Base-by-base conservation (phyloP, 768 basidiomycete species). In the Hygrophorus russula region DNA sequence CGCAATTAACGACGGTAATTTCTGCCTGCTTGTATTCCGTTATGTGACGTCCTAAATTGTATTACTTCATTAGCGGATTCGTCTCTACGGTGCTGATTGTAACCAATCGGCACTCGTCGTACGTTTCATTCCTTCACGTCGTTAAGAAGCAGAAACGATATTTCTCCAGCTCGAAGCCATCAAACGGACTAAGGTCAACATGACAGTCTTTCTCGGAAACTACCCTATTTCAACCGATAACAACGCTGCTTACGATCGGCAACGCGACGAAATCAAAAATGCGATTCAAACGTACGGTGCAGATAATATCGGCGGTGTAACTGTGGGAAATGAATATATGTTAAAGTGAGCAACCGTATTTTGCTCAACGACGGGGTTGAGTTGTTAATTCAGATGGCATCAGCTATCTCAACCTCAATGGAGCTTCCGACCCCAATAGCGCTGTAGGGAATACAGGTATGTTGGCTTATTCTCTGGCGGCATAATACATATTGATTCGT, bases 281-380 rank as follows among this genome's bases (percentile, higher is more conserved):
- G 90, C 82, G 7, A 63, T 97, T 42, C 57, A 82, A 56, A 79
- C 74, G 1, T 97, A 81, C 56, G 93, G 93, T 27, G 72, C 75
- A 2, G 73, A 73, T 46, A 60, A 91, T 53, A 74, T 97, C 41
- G 66, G 64, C 0, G 94, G 94, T 7, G 55, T 97, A 31, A 92
- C 83, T 10, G 92, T 96, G 28, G 92, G 94, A 28, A 94, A 96
- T 56, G 91, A 94, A 62, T 89, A 76, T 57, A 86, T 90, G 56
- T 70, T 92, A 39, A 76, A 91, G 78, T 82, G 38, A 2, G 71
- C 63, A 6, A 33, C 14, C 35, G 13, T 51, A 18, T 43, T 45
- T 31, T 1, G 36, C 7, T 29, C 19, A 17, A 9, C 19, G 20
- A 34, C 11, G 8, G 14, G 10, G 3, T 14, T 36, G 41, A 28